Percentiles rank a stretch among this genome's conserved stretches.
phyloP scores from a whole-genome alignment of 768 basidiomycete species.

The Tulasnella calospora region DNA sequence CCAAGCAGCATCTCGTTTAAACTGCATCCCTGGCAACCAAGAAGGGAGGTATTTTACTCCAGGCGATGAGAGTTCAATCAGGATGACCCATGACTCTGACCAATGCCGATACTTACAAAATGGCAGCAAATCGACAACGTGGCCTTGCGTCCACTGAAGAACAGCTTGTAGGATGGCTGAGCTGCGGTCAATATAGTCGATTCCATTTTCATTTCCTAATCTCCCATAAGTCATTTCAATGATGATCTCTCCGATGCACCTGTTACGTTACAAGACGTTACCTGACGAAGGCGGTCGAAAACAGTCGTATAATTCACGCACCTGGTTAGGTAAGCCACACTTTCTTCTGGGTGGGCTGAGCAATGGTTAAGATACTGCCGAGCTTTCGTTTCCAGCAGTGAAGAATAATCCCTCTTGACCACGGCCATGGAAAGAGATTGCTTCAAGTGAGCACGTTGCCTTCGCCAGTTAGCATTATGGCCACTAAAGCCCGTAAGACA shows the following conservation, averaged over 20 bases:
- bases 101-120: neutral
- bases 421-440: neutral
- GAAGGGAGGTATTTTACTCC: constrained; percentile 10
- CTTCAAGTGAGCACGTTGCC: neutral
- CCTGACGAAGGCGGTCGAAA: neutral
- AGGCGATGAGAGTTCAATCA: neutral
- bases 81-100: neutral
- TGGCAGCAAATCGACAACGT: constrained; percentile 3
- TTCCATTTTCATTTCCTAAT: neutral
- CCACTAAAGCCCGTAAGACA: neutral
- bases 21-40: neutral
- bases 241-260: neutral
- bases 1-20: neutral
- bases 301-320: neutral
- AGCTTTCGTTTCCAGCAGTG: neutral
- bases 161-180: neutral
- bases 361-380: neutral
- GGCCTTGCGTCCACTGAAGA: neutral
- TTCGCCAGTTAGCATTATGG: too few relatives aligned
- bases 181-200: neutral
- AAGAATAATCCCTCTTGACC: neutral
- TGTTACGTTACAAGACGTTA: neutral
- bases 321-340: neutral
- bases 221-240: neutral
- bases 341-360: neutral